Conservation (phyloP, 163 green algal species). For the Trebouxiophyceae sp. region DNA sequence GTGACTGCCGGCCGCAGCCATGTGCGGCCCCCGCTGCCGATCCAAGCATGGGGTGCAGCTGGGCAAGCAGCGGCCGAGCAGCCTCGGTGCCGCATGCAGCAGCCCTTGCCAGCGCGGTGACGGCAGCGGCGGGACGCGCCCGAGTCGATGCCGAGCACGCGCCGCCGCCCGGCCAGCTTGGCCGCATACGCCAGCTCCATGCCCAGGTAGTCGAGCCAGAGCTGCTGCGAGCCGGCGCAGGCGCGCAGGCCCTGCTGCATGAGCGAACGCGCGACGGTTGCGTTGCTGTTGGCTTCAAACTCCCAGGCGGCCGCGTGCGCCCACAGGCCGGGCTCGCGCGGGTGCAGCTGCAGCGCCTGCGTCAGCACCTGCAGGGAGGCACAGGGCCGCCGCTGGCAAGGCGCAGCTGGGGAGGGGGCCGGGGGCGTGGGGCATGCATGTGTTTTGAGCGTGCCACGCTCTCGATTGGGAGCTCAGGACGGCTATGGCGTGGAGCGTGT, state of each 20-base stretch:
- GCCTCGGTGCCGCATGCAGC: too few species aligned
- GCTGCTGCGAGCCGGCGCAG: constrained; percentile 36
- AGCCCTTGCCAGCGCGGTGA: too few species aligned
- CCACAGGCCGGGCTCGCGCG: constrained; percentile 75
- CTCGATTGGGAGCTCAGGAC: too few species aligned
- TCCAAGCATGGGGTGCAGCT: too few species aligned
- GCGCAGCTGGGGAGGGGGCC: too few species aligned
- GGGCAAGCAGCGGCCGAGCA: too few species aligned
- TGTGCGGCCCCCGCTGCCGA: too few species aligned
- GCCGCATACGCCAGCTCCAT: constrained; percentile 85
- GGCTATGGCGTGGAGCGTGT: too few species aligned
- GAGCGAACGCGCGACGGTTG: constrained; percentile 64
- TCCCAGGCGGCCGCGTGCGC: constrained; percentile 84
- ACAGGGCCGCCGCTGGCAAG: too few species aligned
- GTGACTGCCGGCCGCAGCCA: too few species aligned
- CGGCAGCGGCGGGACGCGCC: neutral
- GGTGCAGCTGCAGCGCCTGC: constrained; percentile 81
- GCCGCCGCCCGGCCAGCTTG: constrained; percentile 56
- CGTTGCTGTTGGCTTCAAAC: constrained; percentile 80
- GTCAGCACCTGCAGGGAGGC: constrained; percentile 62
- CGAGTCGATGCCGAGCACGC: constrained; percentile 58
- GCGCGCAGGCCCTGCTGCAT: constrained; percentile 90
- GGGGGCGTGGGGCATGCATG: too few species aligned
- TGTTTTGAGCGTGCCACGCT: too few species aligned
- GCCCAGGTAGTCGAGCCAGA: constrained; percentile 88